Evolutionary conservation across 441 rosid genomes (phyloP).

Genomic region (Hura crepitans): DNA sequence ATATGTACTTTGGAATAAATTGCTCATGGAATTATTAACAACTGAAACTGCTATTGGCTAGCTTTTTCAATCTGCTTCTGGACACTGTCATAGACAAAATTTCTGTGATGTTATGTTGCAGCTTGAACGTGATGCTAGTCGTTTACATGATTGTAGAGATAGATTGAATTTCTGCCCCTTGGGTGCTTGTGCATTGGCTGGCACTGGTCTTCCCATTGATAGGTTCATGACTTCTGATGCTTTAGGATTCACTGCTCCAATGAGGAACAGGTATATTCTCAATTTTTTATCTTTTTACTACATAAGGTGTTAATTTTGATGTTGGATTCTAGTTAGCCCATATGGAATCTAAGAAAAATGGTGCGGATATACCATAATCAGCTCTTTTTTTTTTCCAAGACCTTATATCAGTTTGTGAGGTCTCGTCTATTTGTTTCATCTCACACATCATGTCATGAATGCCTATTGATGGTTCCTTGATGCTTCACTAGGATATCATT

Average conservation of each 20-base stretch:
- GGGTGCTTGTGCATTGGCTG: slow-evolving; percentile 97
- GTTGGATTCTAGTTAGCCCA: background rate
- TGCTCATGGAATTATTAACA: background rate
- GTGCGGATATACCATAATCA: no score
- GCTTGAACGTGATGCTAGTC: slow-evolving; percentile 92
- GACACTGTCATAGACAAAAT: background rate
- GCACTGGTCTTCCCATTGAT: slow-evolving; percentile 86
- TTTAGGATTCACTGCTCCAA: slow-evolving; percentile 74
- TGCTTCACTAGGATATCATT: background rate
- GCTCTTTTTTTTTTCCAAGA: background rate
- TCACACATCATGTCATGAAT: background rate
- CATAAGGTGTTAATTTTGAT: slow-evolving; percentile 4
- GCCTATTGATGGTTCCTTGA: background rate
- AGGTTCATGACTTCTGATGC: slow-evolving; percentile 74
- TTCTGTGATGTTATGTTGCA: slow-evolving; percentile 32
- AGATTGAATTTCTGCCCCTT: slow-evolving; percentile 78
- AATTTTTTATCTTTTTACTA: background rate
- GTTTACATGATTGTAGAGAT: slow-evolving; percentile 61
- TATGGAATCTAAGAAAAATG: background rate
- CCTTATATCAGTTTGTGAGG: background rate
- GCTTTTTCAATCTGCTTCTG: background rate
- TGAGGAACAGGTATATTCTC: slow-evolving; percentile 74
- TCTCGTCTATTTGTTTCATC: background rate
- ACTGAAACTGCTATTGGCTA: background rate
- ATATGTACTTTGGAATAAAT: background rate